phyloP scores from a whole-genome alignment of 1,139 yeast species.

The Hansenula sp. region DNA sequence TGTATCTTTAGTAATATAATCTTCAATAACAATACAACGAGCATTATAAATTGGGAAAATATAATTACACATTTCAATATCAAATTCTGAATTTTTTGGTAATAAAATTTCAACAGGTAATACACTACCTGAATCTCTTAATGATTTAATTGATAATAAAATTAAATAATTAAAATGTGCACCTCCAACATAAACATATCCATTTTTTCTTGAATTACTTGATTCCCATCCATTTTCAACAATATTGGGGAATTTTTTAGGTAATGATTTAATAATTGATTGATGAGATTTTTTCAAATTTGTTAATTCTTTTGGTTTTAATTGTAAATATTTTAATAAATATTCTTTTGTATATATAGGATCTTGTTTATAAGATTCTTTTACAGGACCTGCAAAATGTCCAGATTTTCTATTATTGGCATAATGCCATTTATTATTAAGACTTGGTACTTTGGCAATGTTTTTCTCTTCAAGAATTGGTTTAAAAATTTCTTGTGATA shows the following conservation, averaged over 20 bases:
- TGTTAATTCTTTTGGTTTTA: neutral
- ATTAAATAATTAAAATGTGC: neutral
- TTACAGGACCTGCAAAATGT: neutral
- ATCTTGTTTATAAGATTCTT: neutral
- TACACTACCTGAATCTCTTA: neutral
- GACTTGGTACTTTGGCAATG: neutral
- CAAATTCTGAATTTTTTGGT: constrained; percentile 63
- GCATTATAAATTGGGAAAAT: constrained; percentile 67
- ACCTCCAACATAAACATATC: constrained; percentile 3
- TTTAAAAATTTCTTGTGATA: neutral
- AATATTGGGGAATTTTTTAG: neutral
- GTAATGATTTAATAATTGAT: neutral
- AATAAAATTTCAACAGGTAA: constrained; percentile 77
- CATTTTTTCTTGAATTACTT: neutral
- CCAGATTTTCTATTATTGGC: neutral
- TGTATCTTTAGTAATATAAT: constrained; percentile 39
- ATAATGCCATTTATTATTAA: neutral
- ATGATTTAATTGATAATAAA: neutral
- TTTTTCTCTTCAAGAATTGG: neutral
- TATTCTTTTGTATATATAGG: neutral
- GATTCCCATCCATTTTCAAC: neutral
- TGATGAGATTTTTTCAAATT: neutral
- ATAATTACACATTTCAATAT: constrained; percentile 57
- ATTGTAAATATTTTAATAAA: neutral
- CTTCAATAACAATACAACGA: constrained; percentile 59